Evolutionary conservation across 306 rosid species (phyloP), one percentile per base, ranked within the genome.

Genomic region (Pyrus pyrifolia): DNA sequence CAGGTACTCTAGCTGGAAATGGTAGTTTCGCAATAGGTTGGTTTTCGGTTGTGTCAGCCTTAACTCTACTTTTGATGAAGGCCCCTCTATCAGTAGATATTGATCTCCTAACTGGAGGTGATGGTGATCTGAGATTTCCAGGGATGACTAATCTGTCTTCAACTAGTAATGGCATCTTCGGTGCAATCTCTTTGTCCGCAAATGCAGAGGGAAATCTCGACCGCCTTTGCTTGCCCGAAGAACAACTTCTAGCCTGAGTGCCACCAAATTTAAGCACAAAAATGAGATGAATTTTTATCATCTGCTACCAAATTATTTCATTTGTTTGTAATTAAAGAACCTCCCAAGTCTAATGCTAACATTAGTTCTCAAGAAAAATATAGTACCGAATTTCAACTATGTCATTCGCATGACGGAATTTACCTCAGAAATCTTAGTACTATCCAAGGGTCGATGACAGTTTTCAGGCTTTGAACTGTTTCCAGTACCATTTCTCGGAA

Each of bases 221-320:
- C 83, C 98, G 88, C 75, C 94, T 87, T 35, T 88, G 97, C 89
- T 95, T 92, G 57, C 96, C 96, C 1, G 96, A 92, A 71, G 98
- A 95, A 81, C 92, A 89, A 68, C 89, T 95, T 89, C 89, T 88
- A 59, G 93, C 90, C 98, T 94, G 91, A 76, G 17, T 33, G 38
- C n/a, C 25, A 42, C 25, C 30, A 15, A 58, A 61, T 44, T 44
- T 62, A 29, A 13, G 22, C 58, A 68, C 8, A 10, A 73, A 11
- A 72, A 42, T 3, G 4, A 57, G 35, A 33, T 8, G 33, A 46
- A 66, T 2, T 44, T 14, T 31, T 76, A 8, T 35, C 40, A 52
- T 51, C 19, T 55, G 67, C 65, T 35, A 66, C 2, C 18, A 6
- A 11, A 9, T 17, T 21, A 33, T 38, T 33, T 22, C 44, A 71